A percentile compares a stretch with the other conserved stretches of the same genome.
These are phyloP conservation scores for Trapa bicornis DNA, from an alignment of 345 rosid genomes.

Conservation along the genomic window DNA sequence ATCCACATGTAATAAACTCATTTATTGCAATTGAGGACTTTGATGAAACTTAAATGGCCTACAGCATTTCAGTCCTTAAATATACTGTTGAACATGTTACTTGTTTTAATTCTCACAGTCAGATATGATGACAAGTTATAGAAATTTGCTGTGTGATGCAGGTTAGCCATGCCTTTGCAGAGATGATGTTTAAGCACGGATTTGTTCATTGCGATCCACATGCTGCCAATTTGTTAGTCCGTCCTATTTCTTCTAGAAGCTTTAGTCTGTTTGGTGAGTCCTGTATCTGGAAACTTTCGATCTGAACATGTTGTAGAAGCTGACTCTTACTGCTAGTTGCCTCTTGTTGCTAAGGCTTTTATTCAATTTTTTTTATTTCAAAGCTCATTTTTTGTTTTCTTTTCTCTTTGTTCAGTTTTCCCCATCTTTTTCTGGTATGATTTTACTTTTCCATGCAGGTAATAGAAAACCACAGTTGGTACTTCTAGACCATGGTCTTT, in stretches of 20 bases:
- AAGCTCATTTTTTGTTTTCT: neutral
- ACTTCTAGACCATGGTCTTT: slow-evolving; percentile 83
- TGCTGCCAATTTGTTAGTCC: slow-evolving; percentile 83
- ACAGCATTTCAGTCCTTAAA: neutral
- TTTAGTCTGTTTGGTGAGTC: slow-evolving; percentile 42
- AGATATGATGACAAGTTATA: neutral
- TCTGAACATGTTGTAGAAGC: neutral
- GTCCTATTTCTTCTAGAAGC: slow-evolving; percentile 54
- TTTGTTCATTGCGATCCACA: slow-evolving; percentile 99
- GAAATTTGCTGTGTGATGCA: slow-evolving; percentile 17
- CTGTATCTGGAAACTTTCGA: slow-evolving; percentile 1
- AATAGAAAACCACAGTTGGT: slow-evolving; percentile 75
- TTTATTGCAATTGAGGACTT: neutral
- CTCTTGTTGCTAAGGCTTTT: neutral
- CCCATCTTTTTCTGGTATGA: neutral
- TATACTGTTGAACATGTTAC: neutral
- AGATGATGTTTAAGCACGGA: slow-evolving; percentile 96
- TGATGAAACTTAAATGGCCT: neutral
- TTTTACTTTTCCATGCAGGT: slow-evolving; percentile 20
- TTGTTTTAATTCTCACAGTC: neutral
- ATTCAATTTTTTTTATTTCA: neutral
- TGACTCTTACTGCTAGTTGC: neutral
- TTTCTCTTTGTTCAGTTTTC: neutral
- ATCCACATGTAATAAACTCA: neutral
- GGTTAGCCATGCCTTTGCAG: slow-evolving; percentile 85